Evolutionary conservation across 2,329 filamentous ascomycete genomes (phyloP), one percentile per base, ranked within the genome.

Genomic region (Diaporthe caulivora): DNA sequence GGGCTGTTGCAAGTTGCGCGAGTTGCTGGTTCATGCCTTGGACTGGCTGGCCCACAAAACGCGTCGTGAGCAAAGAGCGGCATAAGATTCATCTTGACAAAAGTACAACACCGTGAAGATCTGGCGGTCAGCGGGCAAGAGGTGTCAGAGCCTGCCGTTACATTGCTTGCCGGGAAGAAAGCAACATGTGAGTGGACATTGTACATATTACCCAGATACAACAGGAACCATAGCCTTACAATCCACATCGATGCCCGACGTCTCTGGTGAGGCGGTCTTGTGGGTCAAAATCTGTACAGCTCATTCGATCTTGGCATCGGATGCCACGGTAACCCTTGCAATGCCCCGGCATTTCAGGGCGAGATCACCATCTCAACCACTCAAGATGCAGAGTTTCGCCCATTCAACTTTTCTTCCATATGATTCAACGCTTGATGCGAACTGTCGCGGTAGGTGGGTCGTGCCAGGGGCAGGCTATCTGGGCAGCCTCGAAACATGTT

Each of bases 191-290:
- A 60, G 42, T 29, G n/a, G n/a, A 44, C 10, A 11, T 55, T 68
- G 40, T 7, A 37, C 17, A 65, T 26, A 21, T 26, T 31, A 9
- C 49, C 40, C 26, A 31, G 29, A 57, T 9, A 26, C 60, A 68
- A 44, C 31, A 67, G n/a, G 57, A 15, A 3, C 24, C 24, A 40
- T 26, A 67, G 37, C 58, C 70, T 67, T 47, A 26, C 26, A 47
- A 72, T 49, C 49, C 44, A 42, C 60, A 72, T 67, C 60, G 49
- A 57, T 67, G 49, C 70, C 58, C 62, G 34, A 72, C 60, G 70
- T 47, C 44, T 24, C 11, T 26, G 54, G 44, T 68, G 60, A 72
- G 70, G 70, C 70, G 64, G 70, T 47, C 42, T 26, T 72, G 70
- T 72, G 70, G 70, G 70, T 53, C 64, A 26, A 57, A 31, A 31